Conservation (phyloP, 2,329 filamentous ascomycete species). For the Colletotrichum limetticola region DNA sequence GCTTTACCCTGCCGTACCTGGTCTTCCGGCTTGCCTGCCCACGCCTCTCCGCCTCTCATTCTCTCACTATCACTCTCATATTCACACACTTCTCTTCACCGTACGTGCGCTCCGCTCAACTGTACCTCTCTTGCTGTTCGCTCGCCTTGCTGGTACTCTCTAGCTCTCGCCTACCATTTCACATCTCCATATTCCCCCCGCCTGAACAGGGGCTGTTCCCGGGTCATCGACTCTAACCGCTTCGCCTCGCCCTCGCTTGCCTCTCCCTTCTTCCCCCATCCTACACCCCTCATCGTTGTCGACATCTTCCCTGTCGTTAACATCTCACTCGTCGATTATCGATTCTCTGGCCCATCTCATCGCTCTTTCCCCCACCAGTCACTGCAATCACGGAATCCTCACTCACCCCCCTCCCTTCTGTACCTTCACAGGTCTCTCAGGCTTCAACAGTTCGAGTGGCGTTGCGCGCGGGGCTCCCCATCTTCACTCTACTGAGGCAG, state of each 20-base stretch:
- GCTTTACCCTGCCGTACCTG: slow-evolving; percentile 1
- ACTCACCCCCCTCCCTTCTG: background rate
- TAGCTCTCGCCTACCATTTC: background rate
- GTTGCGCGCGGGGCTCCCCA: slow-evolving; percentile 33
- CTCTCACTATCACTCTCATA: background rate
- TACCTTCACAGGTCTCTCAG: background rate
- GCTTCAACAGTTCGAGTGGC: slow-evolving; percentile 4
- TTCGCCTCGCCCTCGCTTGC: slow-evolving; percentile 8
- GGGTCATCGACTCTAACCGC: slow-evolving; percentile 12
- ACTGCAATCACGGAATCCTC: background rate
- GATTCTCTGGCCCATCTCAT: background rate
- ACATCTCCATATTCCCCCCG: background rate
- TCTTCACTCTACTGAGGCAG: slow-evolving; percentile 22
- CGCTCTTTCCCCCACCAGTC: slow-evolving; percentile 11
- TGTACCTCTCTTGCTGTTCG: background rate
- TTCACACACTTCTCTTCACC: background rate
- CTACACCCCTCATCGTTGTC: slow-evolving; percentile 19
- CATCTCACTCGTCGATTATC: slow-evolving; percentile 20
- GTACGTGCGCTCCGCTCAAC: slow-evolving; percentile 1
- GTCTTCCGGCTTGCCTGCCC: slow-evolving; percentile 3
- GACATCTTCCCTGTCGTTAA: slow-evolving; percentile 33
- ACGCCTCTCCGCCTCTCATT: background rate
- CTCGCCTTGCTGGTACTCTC: background rate
- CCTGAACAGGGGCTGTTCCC: slow-evolving; percentile 5
- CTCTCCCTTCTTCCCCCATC: background rate